Base-by-base conservation (phyloP, 352 stramenopile species). In the Globisporangium viniferum region DNA sequence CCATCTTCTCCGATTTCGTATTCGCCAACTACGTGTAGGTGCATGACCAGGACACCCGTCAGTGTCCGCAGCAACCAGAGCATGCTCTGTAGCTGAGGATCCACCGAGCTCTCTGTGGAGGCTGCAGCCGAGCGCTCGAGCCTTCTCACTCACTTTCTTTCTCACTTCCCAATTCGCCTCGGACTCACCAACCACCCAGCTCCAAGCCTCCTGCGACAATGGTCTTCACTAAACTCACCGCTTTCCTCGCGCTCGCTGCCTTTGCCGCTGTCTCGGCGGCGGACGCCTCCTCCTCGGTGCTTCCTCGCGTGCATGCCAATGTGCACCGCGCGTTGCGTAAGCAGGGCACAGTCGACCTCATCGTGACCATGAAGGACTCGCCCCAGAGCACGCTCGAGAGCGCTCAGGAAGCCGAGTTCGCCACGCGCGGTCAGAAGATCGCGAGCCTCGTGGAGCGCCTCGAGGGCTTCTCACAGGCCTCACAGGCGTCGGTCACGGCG, bases 321-420 rank as follows among this genome's bases (percentile, higher is more conserved):
- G 75, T 79, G 15, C 73, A 81, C 60, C 74, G 72, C 33, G 41
- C 62, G 24, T 64, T 81, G 3, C 65, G 55, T 3, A 39, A 49
- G 7, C 61, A 78, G 58, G 74, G 71, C 56, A 68, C 62, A 1
- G 70, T 73, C 22, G 77, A 81, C 65, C 36, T 81, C 49, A 70
- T 81, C 36, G 71, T 77, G 31, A 81, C 69, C 41, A 61, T 79
- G 51, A 71, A 67, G 51, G 59, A 63, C 24, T 54, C 51, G 8
- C 65, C 66, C 18, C 31, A 68, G 14, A 41, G 64, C 22, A 46
- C 56, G n/a, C 15, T 77, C 24, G 61, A 59, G n/a, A 48, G 68
- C 12, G 35, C 72, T 7, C 31, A 74, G 48, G 68, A 72, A 46
- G 24, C 60, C 5, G 31, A 54, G 9, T 69, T 69, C 55, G 10